phyloP scores from a whole-genome alignment of 352 stramenopile genomes.

The Phytopythium mirpurense region DNA sequence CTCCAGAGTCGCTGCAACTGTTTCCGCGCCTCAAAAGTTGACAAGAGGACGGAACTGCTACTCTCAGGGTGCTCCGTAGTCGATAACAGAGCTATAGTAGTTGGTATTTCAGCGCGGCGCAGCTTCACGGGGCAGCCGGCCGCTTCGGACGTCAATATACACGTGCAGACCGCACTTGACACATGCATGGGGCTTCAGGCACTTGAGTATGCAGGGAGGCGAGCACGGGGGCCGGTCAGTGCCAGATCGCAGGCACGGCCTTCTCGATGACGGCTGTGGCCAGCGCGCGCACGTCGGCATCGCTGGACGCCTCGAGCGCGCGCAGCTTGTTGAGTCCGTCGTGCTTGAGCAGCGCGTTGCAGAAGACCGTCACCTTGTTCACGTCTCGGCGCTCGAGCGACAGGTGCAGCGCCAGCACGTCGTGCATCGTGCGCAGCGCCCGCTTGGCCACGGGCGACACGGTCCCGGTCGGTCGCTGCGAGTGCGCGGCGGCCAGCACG shows the following conservation, averaged over 20 bases:
- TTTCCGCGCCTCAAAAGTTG: too few species aligned
- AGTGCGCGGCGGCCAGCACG: slow-evolving; percentile 21
- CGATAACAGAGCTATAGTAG: too few species aligned
- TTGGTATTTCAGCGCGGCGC: too few species aligned
- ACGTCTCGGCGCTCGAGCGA: slow-evolving; percentile 67
- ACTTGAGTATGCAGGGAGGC: too few species aligned
- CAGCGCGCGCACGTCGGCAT: slow-evolving; percentile 48
- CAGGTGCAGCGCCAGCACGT: slow-evolving; percentile 66
- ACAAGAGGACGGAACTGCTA: too few species aligned
- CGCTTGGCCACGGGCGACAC: slow-evolving; percentile 29
- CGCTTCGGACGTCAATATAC: too few species aligned
- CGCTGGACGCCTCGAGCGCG: slow-evolving; percentile 39
- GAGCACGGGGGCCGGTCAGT: slow-evolving; percentile 26
- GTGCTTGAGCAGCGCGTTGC: slow-evolving; percentile 73
- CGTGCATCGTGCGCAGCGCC: slow-evolving; percentile 58
- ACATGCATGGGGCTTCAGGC: too few species aligned
- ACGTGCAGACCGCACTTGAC: too few species aligned
- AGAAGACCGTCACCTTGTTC: slow-evolving; percentile 80
- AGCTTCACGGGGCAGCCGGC: too few species aligned
- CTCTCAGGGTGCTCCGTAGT: too few species aligned
- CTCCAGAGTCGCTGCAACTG: too few species aligned
- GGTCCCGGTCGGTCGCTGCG: slow-evolving; percentile 5
- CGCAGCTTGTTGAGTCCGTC: slow-evolving; percentile 65
- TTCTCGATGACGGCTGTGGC: slow-evolving; percentile 80
- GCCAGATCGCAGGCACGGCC: slow-evolving; percentile 75